Conservation (phyloP, 1,139 yeast species). For the Kodamaea plutei region DNA sequence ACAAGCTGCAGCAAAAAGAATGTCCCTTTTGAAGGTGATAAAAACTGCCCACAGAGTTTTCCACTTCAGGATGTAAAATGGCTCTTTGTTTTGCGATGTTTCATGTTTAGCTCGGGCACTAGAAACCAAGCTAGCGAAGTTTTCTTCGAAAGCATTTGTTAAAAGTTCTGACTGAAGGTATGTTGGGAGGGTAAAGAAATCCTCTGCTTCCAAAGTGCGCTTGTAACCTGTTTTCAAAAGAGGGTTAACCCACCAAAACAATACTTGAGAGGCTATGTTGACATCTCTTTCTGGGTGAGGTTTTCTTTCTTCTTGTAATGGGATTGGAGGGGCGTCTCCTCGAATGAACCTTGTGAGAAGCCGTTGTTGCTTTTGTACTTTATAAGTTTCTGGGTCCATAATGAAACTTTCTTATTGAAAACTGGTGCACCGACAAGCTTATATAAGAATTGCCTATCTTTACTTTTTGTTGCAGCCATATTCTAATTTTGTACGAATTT, state of each 20-base stretch:
- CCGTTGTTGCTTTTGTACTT: too few relatives aligned
- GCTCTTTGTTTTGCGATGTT: too few relatives aligned
- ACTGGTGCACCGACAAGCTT: too few relatives aligned
- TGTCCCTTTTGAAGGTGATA: constrained; percentile 26
- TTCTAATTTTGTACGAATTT: too few relatives aligned
- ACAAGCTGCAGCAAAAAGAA: constrained; percentile 13
- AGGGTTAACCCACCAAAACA: constrained; percentile 51
- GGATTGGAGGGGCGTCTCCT: constrained; percentile 39
- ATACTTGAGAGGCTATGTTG: constrained; percentile 32
- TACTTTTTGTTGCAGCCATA: too few relatives aligned
- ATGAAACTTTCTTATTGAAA: too few relatives aligned
- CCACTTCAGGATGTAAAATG: constrained; percentile 11
- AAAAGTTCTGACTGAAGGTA: constrained; percentile 33
- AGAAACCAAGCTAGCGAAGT: too few relatives aligned
- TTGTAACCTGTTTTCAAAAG: constrained; percentile 46
- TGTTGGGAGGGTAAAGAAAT: constrained; percentile 38
- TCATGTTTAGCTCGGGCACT: constrained; percentile 30
- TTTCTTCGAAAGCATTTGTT: too few relatives aligned
- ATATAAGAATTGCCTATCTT: too few relatives aligned
- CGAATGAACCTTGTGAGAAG: constrained; percentile 28
- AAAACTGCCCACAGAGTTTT: constrained; percentile 20
- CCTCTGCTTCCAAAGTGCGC: constrained; percentile 45
- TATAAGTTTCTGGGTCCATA: too few relatives aligned
- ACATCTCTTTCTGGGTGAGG: constrained; percentile 31
- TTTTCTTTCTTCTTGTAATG: constrained; percentile 47